Percentiles rank a stretch among this genome's conserved stretches.
phyloP scores from a whole-genome alignment of 1,284 basidiomycete genomes.

The Cryptococcus sp. region DNA sequence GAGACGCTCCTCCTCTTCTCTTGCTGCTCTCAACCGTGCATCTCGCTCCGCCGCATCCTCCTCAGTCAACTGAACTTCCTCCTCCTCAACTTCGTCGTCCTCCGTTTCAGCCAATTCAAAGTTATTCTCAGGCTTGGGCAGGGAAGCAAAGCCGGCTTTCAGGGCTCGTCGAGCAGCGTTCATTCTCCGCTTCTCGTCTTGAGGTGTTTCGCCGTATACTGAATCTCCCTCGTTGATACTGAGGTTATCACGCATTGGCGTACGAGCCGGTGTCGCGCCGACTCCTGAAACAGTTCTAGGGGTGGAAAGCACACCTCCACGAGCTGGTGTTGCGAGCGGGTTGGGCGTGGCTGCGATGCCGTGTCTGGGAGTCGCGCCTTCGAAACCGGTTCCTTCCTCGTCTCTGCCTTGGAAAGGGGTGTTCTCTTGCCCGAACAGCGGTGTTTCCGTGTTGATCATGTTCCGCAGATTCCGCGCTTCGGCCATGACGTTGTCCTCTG shows the following conservation, averaged over 20 bases:
- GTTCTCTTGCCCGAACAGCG: slow-evolving; percentile 94
- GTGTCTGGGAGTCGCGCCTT: slow-evolving; percentile 86
- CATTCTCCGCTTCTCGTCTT: slow-evolving; percentile 66
- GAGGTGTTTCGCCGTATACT: slow-evolving; percentile 67
- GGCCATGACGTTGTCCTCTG: slow-evolving; percentile 88
- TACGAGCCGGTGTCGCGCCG: slow-evolving; percentile 77
- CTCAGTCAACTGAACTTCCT: slow-evolving; percentile 58
- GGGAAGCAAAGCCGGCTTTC: slow-evolving; percentile 74
- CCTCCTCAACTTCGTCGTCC: slow-evolving; percentile 60
- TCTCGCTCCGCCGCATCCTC: slow-evolving; percentile 95
- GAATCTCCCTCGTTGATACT: slow-evolving; percentile 77
- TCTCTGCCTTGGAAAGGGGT: slow-evolving; percentile 78
- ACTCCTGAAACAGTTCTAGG: slow-evolving; percentile 59
- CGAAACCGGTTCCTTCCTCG: slow-evolving; percentile 78
- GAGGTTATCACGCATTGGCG: slow-evolving; percentile 87
- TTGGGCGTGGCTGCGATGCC: slow-evolving; percentile 90
- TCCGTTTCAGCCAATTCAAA: slow-evolving; percentile 93
- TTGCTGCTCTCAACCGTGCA: slow-evolving; percentile 67
- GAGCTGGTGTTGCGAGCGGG: slow-evolving; percentile 81
- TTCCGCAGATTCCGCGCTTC: slow-evolving; percentile 94
- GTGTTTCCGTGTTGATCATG: slow-evolving; percentile 89
- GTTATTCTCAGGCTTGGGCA: slow-evolving; percentile 96
- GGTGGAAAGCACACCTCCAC: slow-evolving; percentile 61
- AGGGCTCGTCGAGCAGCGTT: slow-evolving; percentile 71
- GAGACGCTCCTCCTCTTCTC: slow-evolving; percentile 75